phyloP scores from a whole-genome alignment of 768 basidiomycete species.

The Sporobolomyces phaffii region DNA sequence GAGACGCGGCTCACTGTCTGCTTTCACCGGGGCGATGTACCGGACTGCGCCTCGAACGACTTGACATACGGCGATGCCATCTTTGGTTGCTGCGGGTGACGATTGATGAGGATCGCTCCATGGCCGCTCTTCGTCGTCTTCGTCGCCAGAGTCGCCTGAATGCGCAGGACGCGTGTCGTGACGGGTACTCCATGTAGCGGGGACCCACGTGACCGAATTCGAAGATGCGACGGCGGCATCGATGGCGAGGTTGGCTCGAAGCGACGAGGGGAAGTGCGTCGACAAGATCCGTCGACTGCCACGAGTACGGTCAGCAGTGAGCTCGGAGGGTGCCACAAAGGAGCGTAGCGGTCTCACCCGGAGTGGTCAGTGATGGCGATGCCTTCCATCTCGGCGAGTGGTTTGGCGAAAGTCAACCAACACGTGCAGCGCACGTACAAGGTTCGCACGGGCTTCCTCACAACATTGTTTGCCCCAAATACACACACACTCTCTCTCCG shows the following conservation, averaged over 20 bases:
- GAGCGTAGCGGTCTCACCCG: neutral
- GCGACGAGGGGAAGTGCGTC: conserved; percentile 26
- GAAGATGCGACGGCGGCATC: conserved; percentile 16
- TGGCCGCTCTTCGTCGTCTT: conserved; percentile 5
- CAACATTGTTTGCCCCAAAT: too few relatives aligned
- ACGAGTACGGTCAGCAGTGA: neutral
- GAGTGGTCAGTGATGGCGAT: conserved; percentile 5
- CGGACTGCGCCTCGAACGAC: conserved; percentile 6
- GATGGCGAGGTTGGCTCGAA: conserved; percentile 20
- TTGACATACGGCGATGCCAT: conserved; percentile 23
- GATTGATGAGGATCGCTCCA: neutral
- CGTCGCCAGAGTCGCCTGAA: neutral
- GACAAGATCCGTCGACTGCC: conserved; percentile 28
- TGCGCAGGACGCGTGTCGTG: neutral
- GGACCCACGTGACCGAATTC: conserved; percentile 10
- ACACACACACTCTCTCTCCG: too few relatives aligned
- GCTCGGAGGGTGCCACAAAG: too few relatives aligned
- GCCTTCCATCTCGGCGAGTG: conserved; percentile 11
- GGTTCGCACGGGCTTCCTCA: too few relatives aligned
- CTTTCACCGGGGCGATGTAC: conserved; percentile 14
- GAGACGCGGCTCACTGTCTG: conserved; percentile 14
- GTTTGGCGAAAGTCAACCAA: neutral
- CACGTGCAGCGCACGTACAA: too few relatives aligned
- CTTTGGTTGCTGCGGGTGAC: neutral
- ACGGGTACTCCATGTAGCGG: neutral